Evolutionary conservation across 2,329 filamentous ascomycete genomes (phyloP).

Genomic region (Sordariomycetes sp.): DNA sequence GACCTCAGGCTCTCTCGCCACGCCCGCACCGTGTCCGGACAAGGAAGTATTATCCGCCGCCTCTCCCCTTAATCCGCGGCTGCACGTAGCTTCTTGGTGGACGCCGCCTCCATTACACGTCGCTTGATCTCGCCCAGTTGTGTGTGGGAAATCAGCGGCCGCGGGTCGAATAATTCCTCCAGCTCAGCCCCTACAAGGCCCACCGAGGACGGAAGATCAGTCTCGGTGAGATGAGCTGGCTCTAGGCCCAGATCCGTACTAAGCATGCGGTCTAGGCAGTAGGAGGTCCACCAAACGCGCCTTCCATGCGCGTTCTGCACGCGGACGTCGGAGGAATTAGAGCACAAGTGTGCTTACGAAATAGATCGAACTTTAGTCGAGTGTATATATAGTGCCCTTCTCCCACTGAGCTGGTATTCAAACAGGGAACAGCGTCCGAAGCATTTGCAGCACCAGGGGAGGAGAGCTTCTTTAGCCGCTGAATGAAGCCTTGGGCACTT

Average conservation of each 20-base stretch:
- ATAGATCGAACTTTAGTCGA: neutral
- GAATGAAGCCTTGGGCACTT: neutral
- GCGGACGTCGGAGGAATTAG: neutral
- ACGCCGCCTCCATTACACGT: neutral
- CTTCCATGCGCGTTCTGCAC: neutral
- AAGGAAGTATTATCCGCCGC: neutral
- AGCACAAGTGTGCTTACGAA: neutral
- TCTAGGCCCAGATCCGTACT: neutral
- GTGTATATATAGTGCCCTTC: neutral
- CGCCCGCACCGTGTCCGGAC: neutral
- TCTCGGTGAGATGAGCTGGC: neutral
- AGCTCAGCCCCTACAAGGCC: neutral
- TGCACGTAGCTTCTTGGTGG: neutral
- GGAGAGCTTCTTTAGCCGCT: neutral
- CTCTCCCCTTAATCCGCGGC: neutral
- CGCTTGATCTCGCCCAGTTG: neutral
- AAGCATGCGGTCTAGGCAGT: neutral
- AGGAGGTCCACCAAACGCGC: neutral
- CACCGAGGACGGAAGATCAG: neutral
- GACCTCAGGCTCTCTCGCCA: neutral
- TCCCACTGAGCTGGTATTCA: neutral
- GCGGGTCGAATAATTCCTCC: neutral
- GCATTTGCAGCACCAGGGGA: neutral
- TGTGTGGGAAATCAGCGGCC: neutral
- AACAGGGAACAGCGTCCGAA: neutral